These are phyloP conservation scores for Centaurea solstitialis DNA, from an alignment of 129 eudicot species.

Conservation along the genomic window DNA sequence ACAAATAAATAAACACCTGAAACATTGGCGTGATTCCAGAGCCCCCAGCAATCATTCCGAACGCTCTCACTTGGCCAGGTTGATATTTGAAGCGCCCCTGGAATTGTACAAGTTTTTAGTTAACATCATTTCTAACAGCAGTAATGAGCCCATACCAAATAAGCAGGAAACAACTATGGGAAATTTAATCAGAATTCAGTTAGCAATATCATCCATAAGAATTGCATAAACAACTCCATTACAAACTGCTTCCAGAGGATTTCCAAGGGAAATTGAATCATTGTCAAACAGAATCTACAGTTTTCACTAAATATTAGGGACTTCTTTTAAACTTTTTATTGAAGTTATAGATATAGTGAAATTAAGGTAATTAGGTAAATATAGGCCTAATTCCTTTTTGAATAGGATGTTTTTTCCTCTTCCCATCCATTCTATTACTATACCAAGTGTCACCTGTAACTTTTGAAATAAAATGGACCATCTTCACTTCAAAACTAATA, in stretches of 20 bases:
- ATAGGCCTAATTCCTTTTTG: neutral
- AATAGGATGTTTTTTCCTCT: neutral
- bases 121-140: neutral
- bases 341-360: neutral
- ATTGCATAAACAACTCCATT: neutral
- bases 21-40: conserved; percentile 99
- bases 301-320: neutral
- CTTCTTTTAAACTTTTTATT: too few species aligned
- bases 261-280: neutral
- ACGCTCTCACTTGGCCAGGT: conserved; percentile 86
- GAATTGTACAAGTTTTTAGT: neutral
- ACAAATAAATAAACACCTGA: conserved; percentile 54
- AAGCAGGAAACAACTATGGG: neutral
- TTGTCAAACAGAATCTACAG: neutral
- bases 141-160: neutral
- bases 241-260: neutral
- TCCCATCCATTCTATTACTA: neutral
- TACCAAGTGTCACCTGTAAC: neutral
- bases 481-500: too few species aligned
- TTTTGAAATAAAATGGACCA: too few species aligned
- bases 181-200: neutral
- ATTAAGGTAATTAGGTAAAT: too few species aligned
- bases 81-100: conserved; percentile 88
- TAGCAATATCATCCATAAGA: neutral
- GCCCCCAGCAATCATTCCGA: conserved; percentile 99